These are phyloP conservation scores for Solanum hybrid DNA, from an alignment of 305 asterid genomes.

Conservation along the genomic window DNA sequence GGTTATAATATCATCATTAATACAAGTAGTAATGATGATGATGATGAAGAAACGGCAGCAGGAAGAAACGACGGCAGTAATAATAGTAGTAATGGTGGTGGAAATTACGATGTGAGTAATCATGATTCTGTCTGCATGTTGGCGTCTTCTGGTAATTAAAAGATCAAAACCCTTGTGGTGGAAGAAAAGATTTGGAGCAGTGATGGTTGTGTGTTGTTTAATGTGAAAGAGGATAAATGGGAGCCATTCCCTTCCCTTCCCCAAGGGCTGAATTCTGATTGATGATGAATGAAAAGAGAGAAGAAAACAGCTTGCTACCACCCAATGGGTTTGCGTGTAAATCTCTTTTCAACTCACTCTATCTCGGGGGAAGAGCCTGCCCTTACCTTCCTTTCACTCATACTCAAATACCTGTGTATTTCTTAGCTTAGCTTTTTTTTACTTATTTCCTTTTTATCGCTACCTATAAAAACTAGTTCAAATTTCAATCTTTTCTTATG, in stretches of 20 bases:
- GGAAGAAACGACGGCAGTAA: not conserved
- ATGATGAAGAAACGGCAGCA: not conserved
- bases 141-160: not conserved
- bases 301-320: not conserved
- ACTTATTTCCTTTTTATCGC: not conserved
- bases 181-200: not conserved
- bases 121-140: not conserved
- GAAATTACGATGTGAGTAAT: not conserved
- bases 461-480: not conserved
- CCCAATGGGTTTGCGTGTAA: slow-evolving; percentile 1
- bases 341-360: not conserved
- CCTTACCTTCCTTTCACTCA: not conserved
- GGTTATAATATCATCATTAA: not conserved
- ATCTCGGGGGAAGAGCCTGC: not conserved
- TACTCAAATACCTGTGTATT: slow-evolving; percentile 1
- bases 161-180: not conserved
- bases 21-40: not conserved
- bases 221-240: not conserved
- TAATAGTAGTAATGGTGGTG: not conserved
- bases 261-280: not conserved
- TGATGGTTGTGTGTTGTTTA: not conserved
- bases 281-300: not conserved
- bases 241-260: no score
- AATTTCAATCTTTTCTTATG: not conserved
- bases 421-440: not conserved